phyloP scores from a whole-genome alignment of 1,139 yeast genomes.

The Suhomyces atakaporum region DNA sequence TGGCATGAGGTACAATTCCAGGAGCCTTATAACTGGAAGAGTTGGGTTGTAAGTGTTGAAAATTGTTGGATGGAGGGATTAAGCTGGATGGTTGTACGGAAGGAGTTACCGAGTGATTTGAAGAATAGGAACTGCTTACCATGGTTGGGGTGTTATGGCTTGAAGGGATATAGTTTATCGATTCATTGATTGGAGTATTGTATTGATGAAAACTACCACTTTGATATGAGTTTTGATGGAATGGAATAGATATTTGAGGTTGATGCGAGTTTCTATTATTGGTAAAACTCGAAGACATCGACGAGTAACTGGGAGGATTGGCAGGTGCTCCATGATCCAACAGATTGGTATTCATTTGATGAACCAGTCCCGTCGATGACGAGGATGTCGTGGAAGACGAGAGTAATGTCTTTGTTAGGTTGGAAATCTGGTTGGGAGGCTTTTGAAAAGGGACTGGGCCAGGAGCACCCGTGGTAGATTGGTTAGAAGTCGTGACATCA shows the following conservation, averaged over 20 bases:
- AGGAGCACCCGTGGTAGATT: conserved; percentile 1
- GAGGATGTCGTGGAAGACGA: conserved; percentile 16
- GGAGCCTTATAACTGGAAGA: conserved; percentile 14
- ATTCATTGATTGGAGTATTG: conserved; percentile 23
- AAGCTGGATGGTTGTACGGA: conserved; percentile 17
- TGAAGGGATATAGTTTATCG: conserved; percentile 43
- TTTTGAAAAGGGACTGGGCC: conserved; percentile 11
- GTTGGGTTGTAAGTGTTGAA: conserved; percentile 16
- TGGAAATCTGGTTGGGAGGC: conserved; percentile 28
- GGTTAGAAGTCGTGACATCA: conserved; percentile 1
- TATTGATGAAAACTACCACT: conserved; percentile 13
- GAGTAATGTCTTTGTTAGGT: conserved; percentile 42
- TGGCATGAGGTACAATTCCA: conserved; percentile 20
- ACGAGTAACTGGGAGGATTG: conserved; percentile 12
- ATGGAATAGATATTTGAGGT: conserved; percentile 11
- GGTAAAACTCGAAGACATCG: conserved; percentile 12
- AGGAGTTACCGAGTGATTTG: conserved; percentile 45
- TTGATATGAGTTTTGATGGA: conserved; percentile 11
- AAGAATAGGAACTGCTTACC: conserved; percentile 50
- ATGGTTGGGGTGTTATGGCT: conserved; percentile 59
- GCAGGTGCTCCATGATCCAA: conserved; percentile 10
- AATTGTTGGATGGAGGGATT: conserved; percentile 17
- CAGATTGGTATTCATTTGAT: conserved; percentile 8
- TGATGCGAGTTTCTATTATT: conserved; percentile 4
- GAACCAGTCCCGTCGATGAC: conserved; percentile 10